Base-by-base conservation (phyloP, 148 eudicot genomes). In the Heliosperma pusillum region DNA sequence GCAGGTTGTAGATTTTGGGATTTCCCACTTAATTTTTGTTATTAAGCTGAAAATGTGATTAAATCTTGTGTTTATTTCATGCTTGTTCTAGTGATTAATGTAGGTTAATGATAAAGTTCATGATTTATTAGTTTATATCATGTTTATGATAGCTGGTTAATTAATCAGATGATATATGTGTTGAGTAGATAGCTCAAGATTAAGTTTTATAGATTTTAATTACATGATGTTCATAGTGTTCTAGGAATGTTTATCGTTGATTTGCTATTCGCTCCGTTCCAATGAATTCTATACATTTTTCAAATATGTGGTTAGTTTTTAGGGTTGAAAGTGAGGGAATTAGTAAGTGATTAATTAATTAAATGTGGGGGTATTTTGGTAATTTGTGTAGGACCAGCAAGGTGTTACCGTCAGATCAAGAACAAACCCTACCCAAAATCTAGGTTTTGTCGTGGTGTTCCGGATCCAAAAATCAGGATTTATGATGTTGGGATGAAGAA, bases 371-470 rank as follows among this genome's bases (percentile, higher is more conserved):
- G 15, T 50, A 50, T 4, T 13, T 29, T 45, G 16, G 40, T 15
- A 50, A 27, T 21, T 53, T 63, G 5, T 62, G 36, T 73, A 83
- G 84, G 84, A 78, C 86, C 86, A 24, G 83, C 84, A 26, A 80
- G 86, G 53, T 83, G 86, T 70, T 83, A 83, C 30, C 83, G 86
- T 55, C 86, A 83, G 77, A 83, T 83, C 53, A 83, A 80, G 81
- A 83, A 83, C 82, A 83, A 83, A 74, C 86, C 86, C 13, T 83
- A 83, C 72, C 86, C 86, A 9, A 83, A 83, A n/a, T 83, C 86
- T 0, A 73, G 86, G 33, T 83, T 77, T 69, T 83, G 86, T n/a
- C 83, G 83, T 78, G 86, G 86, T 83, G 86, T 83, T 2, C 84
- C 86, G 0, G 86, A 83, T 21, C 81, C 86, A 4, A 83, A 83